phyloP scores from a whole-genome alignment of 1,284 basidiomycete genomes.

The Ceratobasidium sp. region DNA sequence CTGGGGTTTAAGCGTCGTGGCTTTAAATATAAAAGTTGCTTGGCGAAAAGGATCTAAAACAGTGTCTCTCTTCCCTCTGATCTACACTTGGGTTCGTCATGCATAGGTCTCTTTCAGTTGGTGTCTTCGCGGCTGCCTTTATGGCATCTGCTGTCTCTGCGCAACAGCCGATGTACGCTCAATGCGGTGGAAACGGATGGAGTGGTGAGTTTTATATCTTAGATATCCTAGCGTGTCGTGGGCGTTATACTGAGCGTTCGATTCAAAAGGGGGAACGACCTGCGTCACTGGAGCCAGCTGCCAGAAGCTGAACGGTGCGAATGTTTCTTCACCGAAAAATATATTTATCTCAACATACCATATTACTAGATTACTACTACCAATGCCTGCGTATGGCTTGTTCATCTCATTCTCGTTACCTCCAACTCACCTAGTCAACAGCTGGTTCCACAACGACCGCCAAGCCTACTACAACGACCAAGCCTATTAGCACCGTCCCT shows the following conservation, averaged over 20 bases:
- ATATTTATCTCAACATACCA: no score
- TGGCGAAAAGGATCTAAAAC: neutral
- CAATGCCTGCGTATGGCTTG: constrained; percentile 23
- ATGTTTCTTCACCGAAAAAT: no score
- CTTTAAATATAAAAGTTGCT: neutral
- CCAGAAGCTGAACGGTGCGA: constrained; percentile 20
- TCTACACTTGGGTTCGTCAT: neutral
- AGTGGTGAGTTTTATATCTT: constrained; percentile 21
- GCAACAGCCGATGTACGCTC: constrained; percentile 24
- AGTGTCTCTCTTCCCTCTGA: neutral
- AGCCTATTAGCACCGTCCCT: neutral
- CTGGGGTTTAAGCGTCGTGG: neutral
- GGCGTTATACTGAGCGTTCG: neutral
- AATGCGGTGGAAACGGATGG: constrained; percentile 29
- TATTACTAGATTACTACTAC: constrained; percentile 26
- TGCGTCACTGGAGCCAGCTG: constrained; percentile 18
- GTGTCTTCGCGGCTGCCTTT: constrained; percentile 5
- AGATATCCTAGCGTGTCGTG: no score
- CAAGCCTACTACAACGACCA: neutral
- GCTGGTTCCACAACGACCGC: neutral
- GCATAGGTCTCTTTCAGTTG: constrained; percentile 15
- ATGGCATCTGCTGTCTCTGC: constrained; percentile 15
- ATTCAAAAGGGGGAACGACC: constrained; percentile 17
- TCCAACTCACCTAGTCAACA: neutral
- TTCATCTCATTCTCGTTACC: no score